Base-by-base conservation (phyloP, 805 yeast species). In the Suhomyces tanzawaensis region DNA sequence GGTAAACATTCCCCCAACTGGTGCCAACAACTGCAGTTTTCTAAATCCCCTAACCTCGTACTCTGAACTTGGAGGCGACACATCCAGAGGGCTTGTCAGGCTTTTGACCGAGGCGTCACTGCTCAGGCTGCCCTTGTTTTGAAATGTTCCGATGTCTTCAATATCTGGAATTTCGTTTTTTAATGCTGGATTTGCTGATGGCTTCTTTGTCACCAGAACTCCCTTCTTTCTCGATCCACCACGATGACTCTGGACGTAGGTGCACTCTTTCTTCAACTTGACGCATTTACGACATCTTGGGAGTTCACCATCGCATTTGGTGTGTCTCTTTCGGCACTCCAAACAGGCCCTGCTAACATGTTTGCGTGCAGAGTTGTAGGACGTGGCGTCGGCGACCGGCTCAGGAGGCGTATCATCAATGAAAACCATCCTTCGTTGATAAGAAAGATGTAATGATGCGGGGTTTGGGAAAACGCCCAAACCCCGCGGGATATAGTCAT, bases 151-250 rank as follows among this genome's bases (percentile, higher is more conserved):
- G 12, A 32, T 16, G 18, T 33, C 55, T 29, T 50, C 56, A 18
- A 52, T 52, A 37, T 52, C 56, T 4, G 47, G 51, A n/a, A 45
- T 31, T 11, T n/a, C 36, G n/a, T n/a, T n/a, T n/a, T n/a, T n/a
- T n/a, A n/a, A 11, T 13, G 19, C 8, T 13, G 30, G 4, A 13
- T 27, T 4, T 8, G 30, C 7, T 16, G 19, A 13, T 27, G 7
- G 27, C 6, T 24, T 21, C 24, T 21, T 21, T 13, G 7, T 24
- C n/a, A 8, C 27, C 27, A 24, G 27, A 24, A 69, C 68, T 12
- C 79, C 79, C 46, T 69, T 75, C 45, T 62, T 71, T 31, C 81
- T 53, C 5, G 78, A 69, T 1, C 81, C 81, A 27, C 81, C 81
- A 43, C 81, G 53, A 29, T 73, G 67, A 42, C 77, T 71, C 47